Evolutionary conservation across 768 basidiomycete species (phyloP), one percentile per base, ranked within the genome.

Genomic region (Rhizopogon vinicolor): DNA sequence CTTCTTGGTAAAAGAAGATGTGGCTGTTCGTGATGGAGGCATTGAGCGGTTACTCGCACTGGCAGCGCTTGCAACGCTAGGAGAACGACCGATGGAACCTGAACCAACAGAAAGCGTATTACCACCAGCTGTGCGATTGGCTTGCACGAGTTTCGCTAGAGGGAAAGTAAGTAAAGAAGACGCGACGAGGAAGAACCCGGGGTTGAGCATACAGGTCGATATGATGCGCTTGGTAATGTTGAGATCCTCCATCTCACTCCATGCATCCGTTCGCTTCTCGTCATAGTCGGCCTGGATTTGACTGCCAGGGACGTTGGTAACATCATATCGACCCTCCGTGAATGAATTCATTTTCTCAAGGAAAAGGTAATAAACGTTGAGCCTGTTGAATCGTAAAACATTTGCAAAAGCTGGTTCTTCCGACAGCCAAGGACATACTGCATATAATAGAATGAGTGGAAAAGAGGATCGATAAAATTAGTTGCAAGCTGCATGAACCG

Each of bases 361-460:
- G 67, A 98, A 83, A 54, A 97, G 76, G 72, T 98, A 98, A 75
- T 86, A 95, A 56, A 95, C 87, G 70, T 97, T 96, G 62, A 96
- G 77, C 72, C 93, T 96, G 59, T 48, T 35, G 28, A 22, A 44
- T 59, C 13, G 40, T 45, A 48, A 35, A 33, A 56, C 33, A 37
- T 16, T 37, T 33, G 46, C 22, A 52, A 55, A 35, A 29, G 37
- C 22, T 8, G 40, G 51, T 22, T 29, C 18, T 41, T 51, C 12
- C 41, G 48, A 14, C 29, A 37, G 14, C 45, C 42, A 22, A 43
- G 39, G 29, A 84, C 93, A 66, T 65, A 95, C 93, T 98, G 93
- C 94, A 99, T 98, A 71, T 96, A 99, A 78, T 89, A 99, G 79
- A 94, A 94, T 16, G 93, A 96, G 63, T 96, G 89, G 82, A 98